Evolutionary conservation across 208 protist species (phyloP), one percentile per base, ranked within the genome.

Genomic region (Balamuthia mandrillaris): DNA sequence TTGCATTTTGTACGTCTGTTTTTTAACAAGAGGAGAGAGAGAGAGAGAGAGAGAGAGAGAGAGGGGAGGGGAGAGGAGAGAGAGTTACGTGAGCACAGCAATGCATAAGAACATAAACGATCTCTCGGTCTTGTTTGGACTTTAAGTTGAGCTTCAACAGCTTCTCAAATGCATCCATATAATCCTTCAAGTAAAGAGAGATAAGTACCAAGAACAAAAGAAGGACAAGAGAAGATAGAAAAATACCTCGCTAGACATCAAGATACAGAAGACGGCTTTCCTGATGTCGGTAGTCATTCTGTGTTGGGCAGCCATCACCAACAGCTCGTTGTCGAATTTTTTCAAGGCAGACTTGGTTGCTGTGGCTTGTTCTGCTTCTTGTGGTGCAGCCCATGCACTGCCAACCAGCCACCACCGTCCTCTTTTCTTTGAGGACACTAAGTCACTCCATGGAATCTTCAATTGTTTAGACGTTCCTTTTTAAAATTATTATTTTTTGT

Each of bases 361-460:
- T 2, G 42, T 41, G 5, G 0, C 58, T n/a, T 0, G 18, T 2
- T 1, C 0, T 33, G 21, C 35, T 10, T 41, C 63, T 29, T 72
- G 42, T 41, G 33, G 42, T 7, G 35, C 68, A 27, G 44, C 68
- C 31, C 31, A 78, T 24, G 68, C 68, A n/a, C 45, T 60, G 45
- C 68, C 68, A 27, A 78, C 68, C 45, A 78, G 68, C 68, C 68
- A 78, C 68, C 68, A 78, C 12, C 68, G 68, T 10, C 68, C 68
- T n/a, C 68, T 56, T 78, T 41, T 35, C 44, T 0, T 41, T 78
- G 45, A 78, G 68, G 31, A 78, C 45, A 2, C 45, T 18, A 1
- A 60, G 18, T 31, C 68, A 78, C 24, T 27, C 35, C 45, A 27
- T 78, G 16, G 45, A 47, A 41, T 60, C n/a, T 21, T 51, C 45